Conservation (phyloP, 371 early-diverging fungal genomes). For the Actinomucor elegans region DNA sequence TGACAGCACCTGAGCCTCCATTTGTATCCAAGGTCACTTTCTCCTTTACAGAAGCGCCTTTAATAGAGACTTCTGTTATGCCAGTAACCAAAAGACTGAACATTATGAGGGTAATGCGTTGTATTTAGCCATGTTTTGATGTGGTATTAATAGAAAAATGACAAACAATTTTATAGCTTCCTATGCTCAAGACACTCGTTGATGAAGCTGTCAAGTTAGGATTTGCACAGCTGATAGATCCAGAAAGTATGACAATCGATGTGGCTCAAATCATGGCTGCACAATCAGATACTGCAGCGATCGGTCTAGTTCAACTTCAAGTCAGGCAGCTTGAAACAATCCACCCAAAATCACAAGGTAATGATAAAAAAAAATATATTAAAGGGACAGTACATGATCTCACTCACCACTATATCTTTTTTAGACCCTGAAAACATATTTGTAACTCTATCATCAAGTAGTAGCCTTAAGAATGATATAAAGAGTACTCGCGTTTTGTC, state of each 20-base stretch:
- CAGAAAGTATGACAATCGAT: conserved; percentile 33
- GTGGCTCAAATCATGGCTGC: conserved; percentile 25
- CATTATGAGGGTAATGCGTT: conserved; percentile 36
- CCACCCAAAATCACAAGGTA: background rate
- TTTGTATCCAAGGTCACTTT: conserved; percentile 36
- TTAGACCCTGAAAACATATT: conserved; percentile 32
- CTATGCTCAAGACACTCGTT: conserved; percentile 28
- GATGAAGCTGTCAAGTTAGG: conserved; percentile 36
- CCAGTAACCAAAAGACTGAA: conserved; percentile 34
- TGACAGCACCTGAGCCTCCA: conserved; percentile 31
- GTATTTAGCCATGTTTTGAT: too few species aligned
- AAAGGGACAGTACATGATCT: too few species aligned
- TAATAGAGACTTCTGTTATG: conserved; percentile 38
- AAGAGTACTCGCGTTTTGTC: conserved; percentile 33
- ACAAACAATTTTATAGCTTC: conserved; percentile 21
- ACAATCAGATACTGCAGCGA: conserved; percentile 23
- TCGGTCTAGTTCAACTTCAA: conserved; percentile 34
- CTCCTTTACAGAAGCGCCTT: conserved; percentile 30
- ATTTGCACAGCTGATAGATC: conserved; percentile 29
- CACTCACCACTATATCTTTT: too few species aligned
- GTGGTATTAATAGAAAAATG: too few species aligned
- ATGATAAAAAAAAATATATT: too few species aligned
- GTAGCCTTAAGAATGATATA: conserved; percentile 5
- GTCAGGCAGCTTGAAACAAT: conserved; percentile 12
- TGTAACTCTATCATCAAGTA: conserved; percentile 26